Percentiles rank a stretch among this genome's conserved stretches.
phyloP scores from a whole-genome alignment of 805 yeast species.

The Barnettozyma pratensis region DNA sequence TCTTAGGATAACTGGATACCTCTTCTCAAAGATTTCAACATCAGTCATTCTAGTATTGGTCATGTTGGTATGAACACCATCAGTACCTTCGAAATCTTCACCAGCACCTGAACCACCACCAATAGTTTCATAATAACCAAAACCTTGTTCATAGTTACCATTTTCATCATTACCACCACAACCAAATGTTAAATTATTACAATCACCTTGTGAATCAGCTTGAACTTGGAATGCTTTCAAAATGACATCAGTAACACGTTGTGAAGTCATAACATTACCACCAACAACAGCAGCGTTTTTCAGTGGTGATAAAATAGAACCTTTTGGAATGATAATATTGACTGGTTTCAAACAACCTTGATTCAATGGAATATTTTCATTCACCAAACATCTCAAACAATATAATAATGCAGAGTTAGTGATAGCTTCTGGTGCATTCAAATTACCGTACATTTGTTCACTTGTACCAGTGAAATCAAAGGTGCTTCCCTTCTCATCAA shows the following conservation, averaged over 20 bases:
- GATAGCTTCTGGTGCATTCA: conserved; percentile 91
- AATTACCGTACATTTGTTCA: conserved; percentile 81
- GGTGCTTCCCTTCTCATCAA: conserved; percentile 48
- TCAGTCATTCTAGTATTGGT: conserved; percentile 93
- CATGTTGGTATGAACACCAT: conserved; percentile 92
- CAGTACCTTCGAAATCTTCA: conserved; percentile 76
- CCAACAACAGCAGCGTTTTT: conserved; percentile 90
- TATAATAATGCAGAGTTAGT: conserved; percentile 86
- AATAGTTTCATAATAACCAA: conserved; percentile 91
- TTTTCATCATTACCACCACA: conserved; percentile 53
- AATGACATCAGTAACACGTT: conserved; percentile 85
- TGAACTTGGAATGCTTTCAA: conserved; percentile 81
- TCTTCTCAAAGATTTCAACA: conserved; percentile 79
- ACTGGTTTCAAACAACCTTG: conserved; percentile 89
- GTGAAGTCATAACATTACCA: conserved; percentile 93
- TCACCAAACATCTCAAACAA: conserved; percentile 78
- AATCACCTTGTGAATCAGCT: conserved; percentile 95
- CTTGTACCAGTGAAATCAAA: conserved; percentile 88
- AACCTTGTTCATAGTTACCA: conserved; percentile 54
- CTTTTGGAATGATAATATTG: conserved; percentile 56
- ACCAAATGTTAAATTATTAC: conserved; percentile 93
- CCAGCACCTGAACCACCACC: conserved; percentile 97
- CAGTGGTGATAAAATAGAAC: conserved; percentile 66
- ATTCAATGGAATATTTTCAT: conserved; percentile 85
- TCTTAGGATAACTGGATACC: conserved; percentile 77